Conservation (phyloP, 345 rosid genomes). For the Salix viminalis region DNA sequence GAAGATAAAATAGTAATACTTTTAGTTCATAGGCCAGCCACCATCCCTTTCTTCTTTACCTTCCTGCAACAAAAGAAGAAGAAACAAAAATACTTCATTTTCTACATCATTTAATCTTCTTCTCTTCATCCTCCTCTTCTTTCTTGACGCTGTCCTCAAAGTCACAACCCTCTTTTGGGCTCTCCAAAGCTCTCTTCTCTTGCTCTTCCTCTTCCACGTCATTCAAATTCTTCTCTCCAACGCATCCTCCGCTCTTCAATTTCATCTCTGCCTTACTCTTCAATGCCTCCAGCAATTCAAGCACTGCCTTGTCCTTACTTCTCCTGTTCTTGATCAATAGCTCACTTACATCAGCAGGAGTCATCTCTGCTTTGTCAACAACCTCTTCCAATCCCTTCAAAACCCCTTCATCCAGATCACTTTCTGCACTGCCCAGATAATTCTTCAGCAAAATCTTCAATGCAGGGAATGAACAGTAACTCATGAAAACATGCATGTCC, state of each 20-base stretch:
- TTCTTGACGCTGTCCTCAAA: constrained; percentile 17
- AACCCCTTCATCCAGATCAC: constrained; percentile 25
- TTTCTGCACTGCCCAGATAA: constrained; percentile 48
- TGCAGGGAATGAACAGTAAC: constrained; percentile 61
- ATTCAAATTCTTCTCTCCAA: constrained; percentile 23
- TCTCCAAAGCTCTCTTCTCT: constrained; percentile 83
- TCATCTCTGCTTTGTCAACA: constrained; percentile 66
- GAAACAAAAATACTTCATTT: neutral
- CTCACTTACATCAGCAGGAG: constrained; percentile 93
- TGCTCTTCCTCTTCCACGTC: constrained; percentile 42
- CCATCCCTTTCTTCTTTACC: neutral
- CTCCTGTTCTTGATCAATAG: constrained; percentile 68
- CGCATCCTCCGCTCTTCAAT: constrained; percentile 22
- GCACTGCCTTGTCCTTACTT: constrained; percentile 47
- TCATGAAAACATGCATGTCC: constrained; percentile 97
- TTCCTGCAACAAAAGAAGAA: neutral
- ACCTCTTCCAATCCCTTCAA: constrained; percentile 45
- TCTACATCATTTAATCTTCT: constrained; percentile 21
- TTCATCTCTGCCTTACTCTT: constrained; percentile 45
- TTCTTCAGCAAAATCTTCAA: constrained; percentile 67
- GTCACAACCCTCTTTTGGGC: constrained; percentile 38
- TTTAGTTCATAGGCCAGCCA: neutral
- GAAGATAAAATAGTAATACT: constrained; percentile 1
- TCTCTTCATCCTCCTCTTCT: constrained; percentile 26
- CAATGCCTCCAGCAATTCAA: constrained; percentile 50